Evolutionary conservation across 306 rosid genomes (phyloP), one percentile per base, ranked within the genome.

Genomic region (Dicorynia guianensis): DNA sequence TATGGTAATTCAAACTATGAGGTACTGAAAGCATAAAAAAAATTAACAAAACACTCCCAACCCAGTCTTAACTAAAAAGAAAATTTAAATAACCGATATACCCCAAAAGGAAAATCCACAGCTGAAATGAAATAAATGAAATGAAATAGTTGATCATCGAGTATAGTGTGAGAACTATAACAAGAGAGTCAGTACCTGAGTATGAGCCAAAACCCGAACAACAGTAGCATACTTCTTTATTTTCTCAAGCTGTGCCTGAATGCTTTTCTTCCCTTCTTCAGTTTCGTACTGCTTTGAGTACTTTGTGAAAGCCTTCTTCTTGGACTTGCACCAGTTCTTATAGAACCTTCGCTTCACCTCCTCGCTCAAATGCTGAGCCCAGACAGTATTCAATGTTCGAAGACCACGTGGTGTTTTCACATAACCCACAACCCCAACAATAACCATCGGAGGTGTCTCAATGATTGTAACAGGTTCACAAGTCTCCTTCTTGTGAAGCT

Each of bases 311-410:
- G 30, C 30, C 30, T 25, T 25, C 30, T 25, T 25, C 30, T 25
- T 25, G 30, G 30, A 25, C 78, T 82, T 85, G 82, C 86, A 82
- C 89, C 86, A 85, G 61, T 85, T 85, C 71, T 85, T 82, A 62
- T 85, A 85, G 54, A 85, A 85, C 54, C 89, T 82, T 43, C 89
- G 64, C 82, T 36, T 85, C 4, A 85, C 53, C 59, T 85, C 89
- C 72, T 85, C 86, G 8, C 84, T 85, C 60, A 85, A 68, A 82
- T 85, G 89, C 80, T 85, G 89, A 19, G 86, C 86, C 89, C 89
- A 85, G 5, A 85, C 89, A 8, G 86, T 85, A 75, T 77, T 69
- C 80, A 85, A 7, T 2, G 86, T 30, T 10, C 86, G 89, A 36
- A 85, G 86, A 8, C 89, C 89, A 7, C 86, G 84, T 4, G 89